Evolutionary conservation across 139 green algal species (phyloP), one percentile per base, ranked within the genome.

Genomic region (Diplosphaera chodatii): DNA sequence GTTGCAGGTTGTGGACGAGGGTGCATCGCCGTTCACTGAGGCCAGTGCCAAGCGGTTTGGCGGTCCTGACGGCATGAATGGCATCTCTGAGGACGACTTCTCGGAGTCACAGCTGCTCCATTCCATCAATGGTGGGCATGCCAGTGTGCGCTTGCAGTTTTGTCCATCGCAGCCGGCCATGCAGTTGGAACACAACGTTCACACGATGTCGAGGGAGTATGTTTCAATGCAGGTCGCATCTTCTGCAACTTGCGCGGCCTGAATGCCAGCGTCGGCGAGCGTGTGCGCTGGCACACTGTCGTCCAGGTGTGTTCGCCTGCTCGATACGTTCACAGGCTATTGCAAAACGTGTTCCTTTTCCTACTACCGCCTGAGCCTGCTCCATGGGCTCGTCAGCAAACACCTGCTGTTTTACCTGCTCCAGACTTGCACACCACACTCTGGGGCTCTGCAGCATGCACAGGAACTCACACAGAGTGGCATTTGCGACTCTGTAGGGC

Each of bases 1-100:
- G 37, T 13, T 67, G 66, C 64, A 72, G 59, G 64, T 85, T 37
- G 48, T 81, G n/a, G 33, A 79, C 71, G 82, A 85, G 74, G 66
- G 68, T 32, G 31, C 65, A 6, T 72, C 27, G 4, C 71, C 66
- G 22, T 66, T 8, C 20, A 64, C 6, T n/a, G 74, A 40, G 64
- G 41, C n/a, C 32, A 67, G 4, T 63, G 29, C 6, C 67, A 77
- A 0, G 41, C 34, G 0, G 4, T 59, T 59, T 25, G 48, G 48
- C 16, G 48, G 48, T 18, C 13, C 48, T 25, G 48, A 59, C 16
- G 48, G 48, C 10, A 10, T n/a, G 20, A 31, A n/a, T 30, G 41
- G 28, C n/a, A 30, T 66, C 28, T 66, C 28, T 55, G 73, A 55
- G 13, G 67, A 67, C 23, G 68, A 74, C 40, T 74, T 84, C 0